A percentile compares a stretch with the other conserved stretches of the same genome.
phyloP scores from a whole-genome alignment of 73 alveolate genomes.

The Tetrahymena borealis region DNA sequence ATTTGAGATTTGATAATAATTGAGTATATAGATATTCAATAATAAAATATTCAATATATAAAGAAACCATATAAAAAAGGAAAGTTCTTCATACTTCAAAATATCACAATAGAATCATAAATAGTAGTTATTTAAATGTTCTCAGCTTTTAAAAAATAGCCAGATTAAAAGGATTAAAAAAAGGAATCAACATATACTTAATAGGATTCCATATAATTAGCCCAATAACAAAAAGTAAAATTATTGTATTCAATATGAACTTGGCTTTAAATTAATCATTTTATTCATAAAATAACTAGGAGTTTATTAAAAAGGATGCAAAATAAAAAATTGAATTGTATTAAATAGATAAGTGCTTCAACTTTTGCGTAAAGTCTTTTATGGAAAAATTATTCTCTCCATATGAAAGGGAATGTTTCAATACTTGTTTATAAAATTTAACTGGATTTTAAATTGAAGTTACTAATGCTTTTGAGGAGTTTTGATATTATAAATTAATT shows the following conservation, averaged over 20 bases:
- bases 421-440: slow-evolving; percentile 18
- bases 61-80: no score
- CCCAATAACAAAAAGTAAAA: neutral
- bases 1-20: no score
- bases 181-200: neutral
- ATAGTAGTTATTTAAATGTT: neutral
- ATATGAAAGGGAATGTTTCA: slow-evolving; percentile 30
- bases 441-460: slow-evolving; percentile 22
- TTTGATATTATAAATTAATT: neutral
- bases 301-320: neutral
- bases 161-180: neutral
- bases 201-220: neutral
- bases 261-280: no score
- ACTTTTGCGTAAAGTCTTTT: slow-evolving; percentile 12
- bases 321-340: neutral
- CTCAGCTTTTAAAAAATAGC: neutral
- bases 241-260: neutral
- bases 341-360: slow-evolving; percentile 15
- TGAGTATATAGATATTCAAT: no score
- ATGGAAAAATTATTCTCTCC: slow-evolving; percentile 24
- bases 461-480: slow-evolving; percentile 11
- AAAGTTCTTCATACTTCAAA: neutral
- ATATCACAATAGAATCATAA: no score
- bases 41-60: no score
- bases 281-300: neutral